Base-by-base conservation (phyloP, 495 filamentous ascomycete species). In the Aspergillus funiculosus region DNA sequence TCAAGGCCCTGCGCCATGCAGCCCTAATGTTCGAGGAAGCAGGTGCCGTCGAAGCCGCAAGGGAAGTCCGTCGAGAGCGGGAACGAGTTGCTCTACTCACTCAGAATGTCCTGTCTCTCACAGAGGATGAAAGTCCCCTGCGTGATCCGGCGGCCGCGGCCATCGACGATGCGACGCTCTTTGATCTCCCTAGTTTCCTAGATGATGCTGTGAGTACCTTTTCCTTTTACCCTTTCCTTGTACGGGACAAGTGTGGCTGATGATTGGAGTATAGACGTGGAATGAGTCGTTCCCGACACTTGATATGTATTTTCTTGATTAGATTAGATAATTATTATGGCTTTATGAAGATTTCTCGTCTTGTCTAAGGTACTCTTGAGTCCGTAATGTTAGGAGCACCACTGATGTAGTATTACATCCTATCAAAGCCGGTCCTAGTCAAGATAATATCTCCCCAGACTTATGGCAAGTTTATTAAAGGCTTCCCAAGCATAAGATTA, bases 11-110 rank as follows among this genome's bases (percentile, higher is more conserved):
- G 2, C 39, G 24, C 10, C 21, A 42, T 4, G 39, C 22, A 2
- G 39, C 39, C 13, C 22, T 27, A 24, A 27, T 42, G 8, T 28
- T 42, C 5, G 21, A 42, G 6, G 22, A 42, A 18, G 39, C 39
- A 6, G 39, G 39, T 6, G 39, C 39, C 3, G 6, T 24, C 4
- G 39, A 28, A 13, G 21, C 39, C 28, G 39, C 39, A 5, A 2
- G 6, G 5, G 22, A 42, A 18, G 24, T 42, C 7, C 39, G 39
- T 14, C 22, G 14, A 1, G 39, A 42, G 22, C 14, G 4, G 39
- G 5, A 28, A 6, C 13, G 10, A 18, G 9, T 42, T 21, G 39
- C 22, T 4, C 5, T 27, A 14, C 13, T 29, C 11, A 42, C 25
- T 11, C 39, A 28, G n/a, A 29, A 21, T 2, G 11, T 28, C 11